These are phyloP conservation scores for Boletus subparvulus DNA, from an alignment of 768 basidiomycete species.

Conservation along the genomic window DNA sequence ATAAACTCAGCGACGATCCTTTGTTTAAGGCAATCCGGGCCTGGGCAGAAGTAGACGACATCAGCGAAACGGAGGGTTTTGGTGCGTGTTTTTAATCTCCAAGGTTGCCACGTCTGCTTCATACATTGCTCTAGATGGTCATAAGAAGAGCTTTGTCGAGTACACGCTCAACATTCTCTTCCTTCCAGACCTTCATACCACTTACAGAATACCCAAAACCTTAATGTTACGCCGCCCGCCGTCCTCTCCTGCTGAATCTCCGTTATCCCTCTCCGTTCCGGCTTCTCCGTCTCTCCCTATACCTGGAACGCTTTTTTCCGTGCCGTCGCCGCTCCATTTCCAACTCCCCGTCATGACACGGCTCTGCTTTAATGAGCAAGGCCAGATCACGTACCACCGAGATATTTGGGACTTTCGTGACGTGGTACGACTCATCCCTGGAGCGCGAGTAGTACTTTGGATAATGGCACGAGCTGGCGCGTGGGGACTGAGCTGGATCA, in stretches of 20 bases:
- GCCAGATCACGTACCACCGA: conserved; percentile 75
- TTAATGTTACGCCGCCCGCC: conserved; percentile 35
- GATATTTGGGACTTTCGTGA: conserved; percentile 84
- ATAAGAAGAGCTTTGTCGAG: conserved; percentile 70
- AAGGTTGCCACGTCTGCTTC: not conserved
- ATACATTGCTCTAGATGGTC: conserved; percentile 53
- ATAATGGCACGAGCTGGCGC: conserved; percentile 62
- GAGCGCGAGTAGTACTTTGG: conserved; percentile 67
- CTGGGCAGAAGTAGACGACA: conserved; percentile 74
- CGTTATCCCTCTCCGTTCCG: conserved; percentile 28
- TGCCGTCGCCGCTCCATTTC: conserved; percentile 73
- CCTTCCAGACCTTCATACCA: conserved; percentile 67
- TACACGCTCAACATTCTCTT: conserved; percentile 77
- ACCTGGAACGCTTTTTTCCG: conserved; percentile 54
- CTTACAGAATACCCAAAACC: conserved; percentile 40
- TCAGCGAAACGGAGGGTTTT: conserved; percentile 78
- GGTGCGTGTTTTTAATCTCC: conserved; percentile 42
- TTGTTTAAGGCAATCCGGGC: conserved; percentile 65
- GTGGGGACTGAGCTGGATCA: conserved; percentile 48
- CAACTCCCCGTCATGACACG: conserved; percentile 70
- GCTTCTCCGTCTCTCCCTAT: conserved; percentile 51
- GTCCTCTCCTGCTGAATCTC: conserved; percentile 31
- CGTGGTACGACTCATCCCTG: conserved; percentile 69
- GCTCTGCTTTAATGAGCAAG: conserved; percentile 78
- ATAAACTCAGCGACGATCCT: conserved; percentile 32